Base-by-base conservation (phyloP, 208 protist genomes). In the Trypanosoma scelopori region DNA sequence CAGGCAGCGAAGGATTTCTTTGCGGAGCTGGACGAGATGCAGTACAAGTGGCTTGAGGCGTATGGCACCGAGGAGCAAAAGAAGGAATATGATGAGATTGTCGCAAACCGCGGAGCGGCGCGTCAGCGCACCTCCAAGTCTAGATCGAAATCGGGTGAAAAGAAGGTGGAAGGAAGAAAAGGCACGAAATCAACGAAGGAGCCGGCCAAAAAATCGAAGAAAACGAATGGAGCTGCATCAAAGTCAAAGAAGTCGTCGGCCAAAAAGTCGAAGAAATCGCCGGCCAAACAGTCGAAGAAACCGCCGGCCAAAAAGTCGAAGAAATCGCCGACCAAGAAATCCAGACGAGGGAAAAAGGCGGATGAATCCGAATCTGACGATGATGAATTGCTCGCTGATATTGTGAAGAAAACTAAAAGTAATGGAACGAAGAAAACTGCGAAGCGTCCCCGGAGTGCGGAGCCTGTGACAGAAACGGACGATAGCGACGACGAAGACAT, bases 31-130 rank as follows among this genome's bases (percentile, higher is more conserved):
- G 93, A 98, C 81, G 75, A 86, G 51, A 84, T 92, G 27, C 89
- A 97, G 69, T 80, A 72, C 48, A 84, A 95, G 41, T 94, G 90
- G 83, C 82, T 97, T 47, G 83, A 96, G 25, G 69, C 72, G 41
- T 92, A 97, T 69, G 91, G 89, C 48, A 97, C 84, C 4, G 83
- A 94, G 16, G 88, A 95, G 67, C 80, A 97, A 55, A 89, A 91
- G 48, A 81, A 93, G 70, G 83, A 95, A 76, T 92, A 92, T 66
- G 71, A 84, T 50, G 81, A 92, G 51, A 59, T 94, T 22, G 76
- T 93, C 23, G 78, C 84, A 48, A 89, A 93, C 65, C 82, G 90
- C 22, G 53, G 59, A 4, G 65, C 74, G 0, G 76, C 81, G 7
- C 70, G 62, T 16, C 68, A 71, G 25, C 52, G 59, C 6, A 61